Conservation (phyloP, 2,329 filamentous ascomycete genomes). For the Cordyceps militaris region DNA sequence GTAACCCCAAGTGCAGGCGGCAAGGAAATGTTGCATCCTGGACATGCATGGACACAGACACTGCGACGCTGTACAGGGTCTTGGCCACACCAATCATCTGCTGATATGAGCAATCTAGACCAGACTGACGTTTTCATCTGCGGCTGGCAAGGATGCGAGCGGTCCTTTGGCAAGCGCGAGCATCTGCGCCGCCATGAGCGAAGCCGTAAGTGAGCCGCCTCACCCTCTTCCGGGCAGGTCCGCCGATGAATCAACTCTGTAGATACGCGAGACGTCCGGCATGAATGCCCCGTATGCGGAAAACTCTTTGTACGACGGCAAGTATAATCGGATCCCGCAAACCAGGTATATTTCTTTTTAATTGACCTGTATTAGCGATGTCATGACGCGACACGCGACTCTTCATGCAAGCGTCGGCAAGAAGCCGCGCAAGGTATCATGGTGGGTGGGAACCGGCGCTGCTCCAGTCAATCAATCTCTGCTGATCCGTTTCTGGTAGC, state of each 20-base stretch:
- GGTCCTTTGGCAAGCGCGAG: conserved; percentile 9
- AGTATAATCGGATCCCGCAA: neutral
- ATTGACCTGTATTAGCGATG: neutral
- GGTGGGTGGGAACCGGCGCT: neutral
- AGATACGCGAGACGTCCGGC: conserved; percentile 6
- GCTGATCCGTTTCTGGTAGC: neutral
- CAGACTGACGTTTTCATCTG: neutral
- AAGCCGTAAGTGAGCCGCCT: conserved; percentile 1
- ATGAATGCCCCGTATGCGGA: conserved; percentile 7
- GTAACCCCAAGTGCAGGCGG: neutral
- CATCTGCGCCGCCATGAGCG: conserved; percentile 10
- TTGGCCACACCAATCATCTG: neutral
- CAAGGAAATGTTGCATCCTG: neutral
- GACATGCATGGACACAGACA: neutral
- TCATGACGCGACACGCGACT: conserved; percentile 8
- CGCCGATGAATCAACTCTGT: neutral
- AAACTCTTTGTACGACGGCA: conserved; percentile 8
- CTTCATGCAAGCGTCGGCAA: neutral
- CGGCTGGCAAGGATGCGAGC: neutral
- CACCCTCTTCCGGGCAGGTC: neutral
- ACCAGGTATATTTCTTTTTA: neutral
- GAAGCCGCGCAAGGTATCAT: conserved; percentile 7
- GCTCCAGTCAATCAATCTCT: neutral
- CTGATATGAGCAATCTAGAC: neutral
- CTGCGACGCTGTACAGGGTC: neutral